These are phyloP conservation scores for Saccharomyces hybrid DNA, from an alignment of 1,139 yeast genomes.

Conservation along the genomic window DNA sequence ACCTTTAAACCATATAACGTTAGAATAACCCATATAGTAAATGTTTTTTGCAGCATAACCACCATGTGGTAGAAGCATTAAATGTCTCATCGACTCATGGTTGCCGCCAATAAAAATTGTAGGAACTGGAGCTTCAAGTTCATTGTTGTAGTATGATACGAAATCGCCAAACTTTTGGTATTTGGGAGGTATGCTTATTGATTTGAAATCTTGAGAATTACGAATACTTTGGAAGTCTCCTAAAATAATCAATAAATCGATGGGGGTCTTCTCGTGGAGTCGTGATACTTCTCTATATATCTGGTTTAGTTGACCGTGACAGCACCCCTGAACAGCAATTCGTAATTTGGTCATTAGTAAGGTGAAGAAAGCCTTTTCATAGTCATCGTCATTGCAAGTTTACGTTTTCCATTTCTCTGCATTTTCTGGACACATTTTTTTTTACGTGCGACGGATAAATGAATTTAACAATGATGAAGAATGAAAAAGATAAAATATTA, in stretches of 20 bases:
- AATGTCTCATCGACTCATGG: slow-evolving; percentile 79
- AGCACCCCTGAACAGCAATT: slow-evolving; percentile 84
- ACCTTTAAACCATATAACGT: slow-evolving; percentile 67
- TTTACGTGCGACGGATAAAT: not conserved
- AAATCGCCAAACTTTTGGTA: slow-evolving; percentile 68
- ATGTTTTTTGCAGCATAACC: slow-evolving; percentile 94
- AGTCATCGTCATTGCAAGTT: not conserved
- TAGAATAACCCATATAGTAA: slow-evolving; percentile 78
- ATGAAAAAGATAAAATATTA: not conserved
- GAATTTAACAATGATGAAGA: no score
- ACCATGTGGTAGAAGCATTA: slow-evolving; percentile 70
- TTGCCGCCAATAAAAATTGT: slow-evolving; percentile 92
- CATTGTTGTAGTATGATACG: slow-evolving; percentile 59
- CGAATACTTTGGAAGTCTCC: slow-evolving; percentile 77
- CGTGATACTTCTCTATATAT: slow-evolving; percentile 44
- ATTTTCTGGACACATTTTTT: not conserved
- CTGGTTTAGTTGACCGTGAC: slow-evolving; percentile 71
- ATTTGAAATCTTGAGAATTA: slow-evolving; percentile 51
- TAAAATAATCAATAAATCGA: slow-evolving; percentile 69
- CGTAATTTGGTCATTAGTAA: slow-evolving; percentile 15
- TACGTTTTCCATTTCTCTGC: not conserved
- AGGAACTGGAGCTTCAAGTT: slow-evolving; percentile 56
- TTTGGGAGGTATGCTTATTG: slow-evolving; percentile 54
- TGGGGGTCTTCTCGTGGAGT: slow-evolving; percentile 23
- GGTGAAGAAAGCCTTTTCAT: not conserved